Evolutionary conservation across 495 filamentous ascomycete species (phyloP), one percentile per base, ranked within the genome.

Genomic region (Xanthoparmelia taractica): DNA sequence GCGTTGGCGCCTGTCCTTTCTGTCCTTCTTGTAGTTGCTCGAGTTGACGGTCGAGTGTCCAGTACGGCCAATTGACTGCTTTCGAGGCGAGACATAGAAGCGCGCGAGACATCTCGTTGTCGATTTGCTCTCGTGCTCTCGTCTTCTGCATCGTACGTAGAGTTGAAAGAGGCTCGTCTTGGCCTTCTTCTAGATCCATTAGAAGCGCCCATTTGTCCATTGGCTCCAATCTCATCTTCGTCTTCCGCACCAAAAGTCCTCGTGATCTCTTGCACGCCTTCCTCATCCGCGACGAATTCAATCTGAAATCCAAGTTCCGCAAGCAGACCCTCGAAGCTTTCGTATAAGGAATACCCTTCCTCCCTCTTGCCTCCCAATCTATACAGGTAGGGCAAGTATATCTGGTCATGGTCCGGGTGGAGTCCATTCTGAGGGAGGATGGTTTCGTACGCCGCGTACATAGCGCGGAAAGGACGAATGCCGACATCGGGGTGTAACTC

Each of bases 361-460:
- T 75, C 68, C 27, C 71, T 72, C 68, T 80, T 74, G 67, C 83
- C 85, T 45, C 90, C 89, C 76, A 96, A 86, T 73, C 87, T 88
- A 72, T 95, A 87, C 64, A 96, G 73, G 71, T 92, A 85, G 71
- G 87, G 84, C 73, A 90, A 80, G 69, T 89, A 90, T 59, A 85
- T 79, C 67, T 82, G 84, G 69, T 92, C 87, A 66, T 90, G 82
- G 64, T 89, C 86, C 40, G 83, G 78, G 65, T 91, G 79, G 66
- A 86, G 74, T 64, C 84, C 87, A 78, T 87, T 75, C 69, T 85
- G 78, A 4, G 79, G 79, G 48, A 94, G 80, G 34, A 90, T 78
- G 62, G 82, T 76, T 67, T 95, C 87, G 68, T 94, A 94, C 40
- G 90, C 88, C 23, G 80, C 77, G 74, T 92, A 96, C 34, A 96